phyloP scores from a whole-genome alignment of 2,329 filamentous ascomycete genomes.

The Trichoderma breve region DNA sequence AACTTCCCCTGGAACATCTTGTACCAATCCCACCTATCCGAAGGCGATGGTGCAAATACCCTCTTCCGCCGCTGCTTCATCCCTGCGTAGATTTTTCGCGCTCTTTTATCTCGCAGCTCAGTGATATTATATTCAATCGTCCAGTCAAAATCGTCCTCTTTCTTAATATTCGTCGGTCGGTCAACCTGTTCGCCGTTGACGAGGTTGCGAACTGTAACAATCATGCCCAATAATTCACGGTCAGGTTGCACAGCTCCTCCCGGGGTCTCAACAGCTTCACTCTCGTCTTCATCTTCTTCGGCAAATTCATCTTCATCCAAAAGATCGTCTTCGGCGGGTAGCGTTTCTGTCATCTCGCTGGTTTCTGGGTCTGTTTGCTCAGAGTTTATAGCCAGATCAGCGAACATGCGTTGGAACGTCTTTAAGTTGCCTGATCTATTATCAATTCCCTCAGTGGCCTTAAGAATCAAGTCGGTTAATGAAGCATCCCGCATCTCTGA shows the following conservation, averaged over 20 bases:
- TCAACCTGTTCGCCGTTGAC: conserved; percentile 64
- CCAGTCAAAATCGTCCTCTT: conserved; percentile 53
- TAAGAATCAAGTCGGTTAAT: conserved; percentile 52
- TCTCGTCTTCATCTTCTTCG: conserved; percentile 18
- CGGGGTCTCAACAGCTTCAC: conserved; percentile 2
- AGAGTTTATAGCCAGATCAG: conserved; percentile 45
- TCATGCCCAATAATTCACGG: conserved; percentile 62
- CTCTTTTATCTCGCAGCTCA: conserved; percentile 52
- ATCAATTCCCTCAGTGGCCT: conserved; percentile 48
- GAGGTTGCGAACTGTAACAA: conserved; percentile 68
- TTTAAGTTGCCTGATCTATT: conserved; percentile 41
- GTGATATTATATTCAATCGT: conserved; percentile 73
- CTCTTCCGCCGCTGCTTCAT: conserved; percentile 56
- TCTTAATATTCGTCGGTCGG: conserved; percentile 53
- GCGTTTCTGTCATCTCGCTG: neutral
- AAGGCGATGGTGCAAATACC: conserved; percentile 42
- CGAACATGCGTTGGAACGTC: conserved; percentile 52
- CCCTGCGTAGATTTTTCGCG: conserved; percentile 52
- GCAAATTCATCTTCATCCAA: neutral
- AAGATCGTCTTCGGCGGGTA: neutral
- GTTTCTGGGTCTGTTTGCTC: conserved; percentile 22
- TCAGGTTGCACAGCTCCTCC: neutral
- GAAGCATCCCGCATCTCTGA: conserved; percentile 25
- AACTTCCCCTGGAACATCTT: conserved; percentile 45
- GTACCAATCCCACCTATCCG: conserved; percentile 47